phyloP scores from a whole-genome alignment of 306 rosid species.

The Prunus mongolica region DNA sequence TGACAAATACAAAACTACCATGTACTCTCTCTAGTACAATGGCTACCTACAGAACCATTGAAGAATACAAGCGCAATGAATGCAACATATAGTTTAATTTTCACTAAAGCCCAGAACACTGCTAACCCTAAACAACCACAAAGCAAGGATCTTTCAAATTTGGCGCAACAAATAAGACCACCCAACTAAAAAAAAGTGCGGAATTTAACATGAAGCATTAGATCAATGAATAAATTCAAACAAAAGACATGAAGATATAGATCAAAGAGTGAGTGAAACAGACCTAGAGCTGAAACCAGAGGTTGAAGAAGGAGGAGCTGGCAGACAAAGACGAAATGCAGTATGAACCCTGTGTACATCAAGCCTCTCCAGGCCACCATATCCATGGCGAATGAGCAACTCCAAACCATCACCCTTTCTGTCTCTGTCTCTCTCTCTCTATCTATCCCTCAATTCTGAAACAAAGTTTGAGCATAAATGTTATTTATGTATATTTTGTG shows the following conservation, averaged over 20 bases:
- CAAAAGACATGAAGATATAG: not conserved
- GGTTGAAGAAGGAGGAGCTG: slow-evolving; percentile 87
- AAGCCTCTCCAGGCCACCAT: slow-evolving; percentile 64
- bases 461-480: not conserved
- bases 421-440: not conserved
- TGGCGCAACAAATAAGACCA: not conserved
- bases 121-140: not conserved
- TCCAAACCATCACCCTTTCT: slow-evolving; percentile 29
- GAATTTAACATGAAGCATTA: not conserved
- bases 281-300: slow-evolving; percentile 85
- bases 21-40: not conserved
- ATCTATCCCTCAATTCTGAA: not conserved
- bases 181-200: not conserved
- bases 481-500: not conserved
- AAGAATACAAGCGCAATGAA: not conserved
- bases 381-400: slow-evolving; percentile 44
- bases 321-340: slow-evolving; percentile 71
- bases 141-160: slow-evolving; percentile 6
- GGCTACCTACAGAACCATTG: not conserved
- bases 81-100: not conserved
- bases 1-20: not conserved
- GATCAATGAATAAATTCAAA: not conserved
- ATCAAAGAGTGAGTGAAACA: slow-evolving; percentile 23
- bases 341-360: slow-evolving; percentile 47
- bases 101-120: not conserved